phyloP scores from a whole-genome alignment of 768 basidiomycete species.

The Pleurotus tuber-regium region DNA sequence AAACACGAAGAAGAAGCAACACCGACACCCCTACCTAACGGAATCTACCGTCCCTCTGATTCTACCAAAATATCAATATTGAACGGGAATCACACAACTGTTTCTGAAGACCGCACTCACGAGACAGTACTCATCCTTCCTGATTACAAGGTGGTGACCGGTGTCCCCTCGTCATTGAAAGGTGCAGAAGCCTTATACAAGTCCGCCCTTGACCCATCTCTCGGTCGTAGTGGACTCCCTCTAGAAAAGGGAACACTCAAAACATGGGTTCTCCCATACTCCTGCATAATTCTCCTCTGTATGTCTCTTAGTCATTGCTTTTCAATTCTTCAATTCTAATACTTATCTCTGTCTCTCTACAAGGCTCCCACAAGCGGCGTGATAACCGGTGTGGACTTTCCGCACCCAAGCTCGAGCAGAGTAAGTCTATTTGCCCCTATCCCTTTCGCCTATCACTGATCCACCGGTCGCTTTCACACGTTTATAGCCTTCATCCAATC shows the following conservation, averaged over 20 bases:
- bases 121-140: conserved; percentile 90
- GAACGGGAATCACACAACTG: conserved; percentile 78
- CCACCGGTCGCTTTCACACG: conserved; percentile 12
- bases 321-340: not conserved
- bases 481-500: conserved; percentile 62
- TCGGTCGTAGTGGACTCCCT: conserved; percentile 45
- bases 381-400: conserved; percentile 92
- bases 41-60: conserved; percentile 58
- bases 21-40: conserved; percentile 33
- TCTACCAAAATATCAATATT: conserved; percentile 64
- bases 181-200: conserved; percentile 75
- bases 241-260: conserved; percentile 47
- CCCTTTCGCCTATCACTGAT: conserved; percentile 14
- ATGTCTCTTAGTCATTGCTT: not conserved
- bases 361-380: conserved; percentile 90
- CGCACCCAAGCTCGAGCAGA: conserved; percentile 78
- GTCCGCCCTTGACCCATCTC: conserved; percentile 55
- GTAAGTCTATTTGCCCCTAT: conserved; percentile 36
- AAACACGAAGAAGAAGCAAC: conserved; percentile 21
- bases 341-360: conserved; percentile 5
- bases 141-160: conserved; percentile 82
- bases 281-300: conserved; percentile 87
- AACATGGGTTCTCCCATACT: conserved; percentile 85
- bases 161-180: conserved; percentile 57
- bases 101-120: conserved; percentile 58